Conservation (phyloP, 345 rosid genomes). For the Euphorbia pulcherrima region DNA sequence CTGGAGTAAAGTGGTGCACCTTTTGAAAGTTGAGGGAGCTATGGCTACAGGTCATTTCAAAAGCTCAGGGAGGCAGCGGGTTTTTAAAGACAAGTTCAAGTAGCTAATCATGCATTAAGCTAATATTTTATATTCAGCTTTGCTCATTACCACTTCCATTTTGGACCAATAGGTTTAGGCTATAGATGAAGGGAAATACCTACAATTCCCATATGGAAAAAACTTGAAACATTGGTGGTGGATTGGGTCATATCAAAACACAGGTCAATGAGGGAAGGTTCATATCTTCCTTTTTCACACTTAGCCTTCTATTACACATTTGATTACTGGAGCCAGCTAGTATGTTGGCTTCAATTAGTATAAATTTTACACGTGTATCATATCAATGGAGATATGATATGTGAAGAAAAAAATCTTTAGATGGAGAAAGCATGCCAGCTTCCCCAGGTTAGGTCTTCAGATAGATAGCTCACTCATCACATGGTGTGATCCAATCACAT, state of each 20-base stretch:
- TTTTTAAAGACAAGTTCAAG: no score
- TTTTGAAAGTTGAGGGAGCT: no score
- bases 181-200: neutral
- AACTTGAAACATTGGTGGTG: neutral
- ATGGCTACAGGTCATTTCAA: no score
- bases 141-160: neutral
- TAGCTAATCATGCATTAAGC: no score
- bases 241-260: neutral
- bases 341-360: conserved; percentile 10
- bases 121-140: neutral
- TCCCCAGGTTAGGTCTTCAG: conserved; percentile 9
- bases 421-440: conserved; percentile 2
- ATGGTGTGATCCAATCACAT: conserved; percentile 5
- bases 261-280: neutral
- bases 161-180: neutral
- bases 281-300: conserved; percentile 1
- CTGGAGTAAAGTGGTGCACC: no score
- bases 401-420: neutral
- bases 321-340: conserved; percentile 11
- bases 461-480: conserved; percentile 17
- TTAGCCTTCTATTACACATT: neutral
- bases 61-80: no score
- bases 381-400: neutral
- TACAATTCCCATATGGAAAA: neutral
- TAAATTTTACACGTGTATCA: neutral